These are phyloP conservation scores for Pseudocercospora musae DNA, from an alignment of 2,329 filamentous ascomycete species.

Conservation along the genomic window DNA sequence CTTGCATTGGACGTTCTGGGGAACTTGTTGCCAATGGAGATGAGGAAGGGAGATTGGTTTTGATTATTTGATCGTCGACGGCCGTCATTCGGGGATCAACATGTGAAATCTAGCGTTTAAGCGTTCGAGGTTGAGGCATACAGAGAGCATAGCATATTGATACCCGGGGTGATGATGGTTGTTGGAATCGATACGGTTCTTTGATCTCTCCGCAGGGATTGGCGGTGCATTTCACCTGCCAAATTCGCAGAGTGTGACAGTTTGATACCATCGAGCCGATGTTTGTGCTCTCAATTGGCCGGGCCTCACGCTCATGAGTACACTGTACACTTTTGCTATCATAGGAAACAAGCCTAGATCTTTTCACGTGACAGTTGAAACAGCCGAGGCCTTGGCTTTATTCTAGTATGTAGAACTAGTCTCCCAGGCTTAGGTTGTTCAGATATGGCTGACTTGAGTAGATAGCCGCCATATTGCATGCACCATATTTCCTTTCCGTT, in stretches of 20 bases:
- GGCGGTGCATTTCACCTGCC: neutral
- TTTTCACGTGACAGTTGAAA: neutral
- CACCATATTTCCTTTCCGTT: neutral
- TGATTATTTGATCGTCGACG: neutral
- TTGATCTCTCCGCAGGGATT: neutral
- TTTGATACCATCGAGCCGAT: no score
- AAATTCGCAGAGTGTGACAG: no score
- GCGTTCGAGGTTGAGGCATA: neutral
- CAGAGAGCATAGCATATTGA: neutral
- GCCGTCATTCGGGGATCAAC: neutral
- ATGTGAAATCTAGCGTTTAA: neutral
- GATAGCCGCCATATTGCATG: neutral
- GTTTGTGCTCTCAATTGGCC: no score
- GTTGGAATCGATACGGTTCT: neutral
- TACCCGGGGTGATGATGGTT: neutral
- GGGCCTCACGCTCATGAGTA: no score
- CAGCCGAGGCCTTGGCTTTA: neutral
- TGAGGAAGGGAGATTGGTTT: slow-evolving; percentile 20
- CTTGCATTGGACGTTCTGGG: slow-evolving; percentile 29
- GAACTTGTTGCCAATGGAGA: slow-evolving; percentile 26
- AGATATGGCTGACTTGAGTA: neutral
- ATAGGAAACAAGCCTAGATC: neutral
- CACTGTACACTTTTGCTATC: no score
- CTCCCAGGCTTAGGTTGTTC: neutral
- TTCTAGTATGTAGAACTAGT: no score